These are phyloP conservation scores for Eremochloa ophiuroides DNA, from an alignment of 176 grass and related monocot genomes.

Conservation along the genomic window DNA sequence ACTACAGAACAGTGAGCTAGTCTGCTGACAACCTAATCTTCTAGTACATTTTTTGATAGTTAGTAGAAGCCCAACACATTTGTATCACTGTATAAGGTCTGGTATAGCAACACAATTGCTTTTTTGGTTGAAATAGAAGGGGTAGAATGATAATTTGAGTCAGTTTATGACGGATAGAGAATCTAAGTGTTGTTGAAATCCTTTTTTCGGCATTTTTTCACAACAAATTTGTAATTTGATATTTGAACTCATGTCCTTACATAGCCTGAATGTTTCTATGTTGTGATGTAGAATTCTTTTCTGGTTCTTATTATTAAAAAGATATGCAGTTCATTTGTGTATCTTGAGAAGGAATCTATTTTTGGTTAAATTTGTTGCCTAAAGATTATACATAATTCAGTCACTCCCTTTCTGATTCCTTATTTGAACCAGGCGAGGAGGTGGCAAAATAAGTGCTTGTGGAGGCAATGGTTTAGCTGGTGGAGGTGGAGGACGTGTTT, in stretches of 20 bases:
- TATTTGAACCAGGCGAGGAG: conserved; percentile 62
- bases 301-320: neutral
- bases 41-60: conserved; percentile 2
- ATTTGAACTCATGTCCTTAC: neutral
- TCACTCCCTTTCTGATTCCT: conserved; percentile 24
- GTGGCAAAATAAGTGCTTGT: conserved; percentile 82
- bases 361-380: conserved; percentile 3
- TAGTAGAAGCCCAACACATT: neutral
- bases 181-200: neutral
- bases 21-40: conserved; percentile 2
- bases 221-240: neutral
- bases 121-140: neutral
- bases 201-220: conserved; percentile 4
- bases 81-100: neutral
- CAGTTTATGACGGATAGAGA: neutral
- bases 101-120: neutral
- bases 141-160: neutral
- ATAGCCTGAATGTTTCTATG: neutral
- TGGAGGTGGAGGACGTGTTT: conserved; percentile 91
- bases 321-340: neutral
- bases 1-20: neutral
- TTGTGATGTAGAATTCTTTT: neutral
- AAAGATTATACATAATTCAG: neutral
- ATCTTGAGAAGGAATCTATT: neutral
- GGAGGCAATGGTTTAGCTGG: conserved; percentile 89